Percentiles rank a stretch among this genome's conserved stretches.
These are phyloP conservation scores for Trichoderma arundinaceum DNA, from an alignment of 2,329 filamentous ascomycete genomes.

Conservation along the genomic window DNA sequence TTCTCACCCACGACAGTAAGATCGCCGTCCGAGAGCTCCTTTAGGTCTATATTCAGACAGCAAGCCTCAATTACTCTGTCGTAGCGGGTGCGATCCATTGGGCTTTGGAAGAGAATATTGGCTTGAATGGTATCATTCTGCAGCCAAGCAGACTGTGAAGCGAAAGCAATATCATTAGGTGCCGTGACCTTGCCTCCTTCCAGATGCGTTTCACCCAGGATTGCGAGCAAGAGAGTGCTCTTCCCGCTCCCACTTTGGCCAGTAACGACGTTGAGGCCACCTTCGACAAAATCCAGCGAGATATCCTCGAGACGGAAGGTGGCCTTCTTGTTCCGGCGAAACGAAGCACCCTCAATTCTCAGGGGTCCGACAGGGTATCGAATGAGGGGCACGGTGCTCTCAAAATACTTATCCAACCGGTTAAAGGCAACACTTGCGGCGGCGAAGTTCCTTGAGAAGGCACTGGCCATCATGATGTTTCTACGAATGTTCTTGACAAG, in stretches of 20 bases:
- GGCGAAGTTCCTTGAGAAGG: constrained; percentile 47
- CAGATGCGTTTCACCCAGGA: constrained; percentile 60
- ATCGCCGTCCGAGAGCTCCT: constrained; percentile 57
- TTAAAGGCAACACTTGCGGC: constrained; percentile 52
- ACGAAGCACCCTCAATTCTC: constrained; percentile 53
- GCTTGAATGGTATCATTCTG: constrained; percentile 61
- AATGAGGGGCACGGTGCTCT: constrained; percentile 54
- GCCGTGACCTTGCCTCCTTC: constrained; percentile 55
- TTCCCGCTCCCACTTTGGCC: constrained; percentile 64
- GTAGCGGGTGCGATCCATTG: constrained; percentile 60
- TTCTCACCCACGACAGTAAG: constrained; percentile 60
- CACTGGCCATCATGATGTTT: constrained; percentile 58
- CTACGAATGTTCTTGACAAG: constrained; percentile 59
- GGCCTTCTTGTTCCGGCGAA: constrained; percentile 57
- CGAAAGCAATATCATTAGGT: constrained; percentile 60
- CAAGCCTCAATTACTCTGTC: constrained; percentile 61
- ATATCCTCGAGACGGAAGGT: constrained; percentile 56
- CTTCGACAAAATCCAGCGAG: constrained; percentile 58
- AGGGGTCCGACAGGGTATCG: constrained; percentile 57
- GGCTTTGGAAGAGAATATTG: constrained; percentile 61
- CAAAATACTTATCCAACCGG: constrained; percentile 61
- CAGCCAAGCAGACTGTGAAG: constrained; percentile 63
- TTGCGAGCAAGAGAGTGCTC: constrained; percentile 59
- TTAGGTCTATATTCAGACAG: constrained; percentile 57
- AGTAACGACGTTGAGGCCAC: constrained; percentile 60